phyloP scores from a whole-genome alignment of 805 yeast genomes.

The Candida insectalens region DNA sequence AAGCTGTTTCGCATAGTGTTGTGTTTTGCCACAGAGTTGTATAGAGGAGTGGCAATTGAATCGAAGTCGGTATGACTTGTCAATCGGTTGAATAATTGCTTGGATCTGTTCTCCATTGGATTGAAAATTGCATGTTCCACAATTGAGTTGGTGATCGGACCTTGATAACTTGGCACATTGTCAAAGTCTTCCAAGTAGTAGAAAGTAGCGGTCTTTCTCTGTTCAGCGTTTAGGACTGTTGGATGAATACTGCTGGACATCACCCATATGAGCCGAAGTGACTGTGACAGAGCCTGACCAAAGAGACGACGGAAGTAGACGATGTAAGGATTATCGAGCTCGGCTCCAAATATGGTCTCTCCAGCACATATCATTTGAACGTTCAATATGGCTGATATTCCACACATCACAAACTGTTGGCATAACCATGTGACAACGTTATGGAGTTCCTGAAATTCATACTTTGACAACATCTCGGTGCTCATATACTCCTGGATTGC shows the following conservation, averaged over 20 bases:
- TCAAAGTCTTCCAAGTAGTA: no score
- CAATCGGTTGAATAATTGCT: no score
- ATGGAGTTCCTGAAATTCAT: no score
- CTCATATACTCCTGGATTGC: no score
- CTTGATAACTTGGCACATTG: not conserved
- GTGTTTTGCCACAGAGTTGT: not conserved
- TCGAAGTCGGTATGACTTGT: no score
- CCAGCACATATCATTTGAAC: slow-evolving; percentile 2
- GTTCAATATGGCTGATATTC: slow-evolving; percentile 7
- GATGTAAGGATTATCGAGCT: not conserved
- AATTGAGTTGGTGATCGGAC: not conserved
- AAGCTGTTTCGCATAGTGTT: not conserved
- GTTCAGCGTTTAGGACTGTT: not conserved
- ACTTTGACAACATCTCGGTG: no score
- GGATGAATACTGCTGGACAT: no score
- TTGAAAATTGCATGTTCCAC: not conserved
- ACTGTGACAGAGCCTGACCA: not conserved
- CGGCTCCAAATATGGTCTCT: not conserved
- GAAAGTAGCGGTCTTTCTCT: not conserved
- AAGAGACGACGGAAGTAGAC: slow-evolving; percentile 1
- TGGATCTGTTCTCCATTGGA: no score
- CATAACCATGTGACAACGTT: no score
- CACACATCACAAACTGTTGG: not conserved
- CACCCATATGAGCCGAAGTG: not conserved
- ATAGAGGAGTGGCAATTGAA: not conserved